Base-by-base conservation (phyloP, 768 basidiomycete genomes). In the Collybia nuda region DNA sequence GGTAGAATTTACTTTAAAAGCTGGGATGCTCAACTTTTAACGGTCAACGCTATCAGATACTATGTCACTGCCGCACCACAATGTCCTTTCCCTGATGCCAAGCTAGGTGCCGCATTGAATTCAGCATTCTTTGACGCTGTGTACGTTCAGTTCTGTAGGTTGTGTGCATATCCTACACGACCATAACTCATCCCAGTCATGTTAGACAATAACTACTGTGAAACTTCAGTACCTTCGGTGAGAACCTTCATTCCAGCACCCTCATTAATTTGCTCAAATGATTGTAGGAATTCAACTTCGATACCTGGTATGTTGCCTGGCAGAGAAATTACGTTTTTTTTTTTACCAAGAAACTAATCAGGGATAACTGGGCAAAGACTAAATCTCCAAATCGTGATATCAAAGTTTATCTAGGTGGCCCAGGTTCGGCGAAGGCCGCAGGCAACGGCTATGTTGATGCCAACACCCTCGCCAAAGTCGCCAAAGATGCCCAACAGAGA, bases 51-150 rank as follows among this genome's bases (percentile, higher is more conserved):
- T 46, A 44, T n/a, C 50, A 82, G 82, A 40, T 88, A 83, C 64
- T 86, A 81, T 59, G 66, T 86, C 42, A 83, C 83, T 21, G 82
- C 74, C 28, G 81, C 81, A 2, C 81, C 79, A 23, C 84, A 73
- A 60, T 88, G 86, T 59, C 83, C 84, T 1, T 88, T 80, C 73
- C 86, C 87, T 1, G 87, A 88, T 59, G 78, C 76, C 2, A 73
- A 76, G 55, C 64, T 89, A 2, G 80, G 83, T n/a, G 68, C 70
- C 23, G 79, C 81, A 26, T 66, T 89, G 52, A 77, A 84, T 60
- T 71, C 70, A 9, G 85, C 80, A 6, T 73, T 67, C 3, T 88
- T 88, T 55, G 87, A 89, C 63, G 84, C 84, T 1, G 68, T 89
- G 50, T 87, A 84, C 59, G 85, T 88, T 29, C 87, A 87, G 62